These are phyloP conservation scores for Metschnikowia peoriensis DNA, from an alignment of 805 yeast species.

Conservation along the genomic window DNA sequence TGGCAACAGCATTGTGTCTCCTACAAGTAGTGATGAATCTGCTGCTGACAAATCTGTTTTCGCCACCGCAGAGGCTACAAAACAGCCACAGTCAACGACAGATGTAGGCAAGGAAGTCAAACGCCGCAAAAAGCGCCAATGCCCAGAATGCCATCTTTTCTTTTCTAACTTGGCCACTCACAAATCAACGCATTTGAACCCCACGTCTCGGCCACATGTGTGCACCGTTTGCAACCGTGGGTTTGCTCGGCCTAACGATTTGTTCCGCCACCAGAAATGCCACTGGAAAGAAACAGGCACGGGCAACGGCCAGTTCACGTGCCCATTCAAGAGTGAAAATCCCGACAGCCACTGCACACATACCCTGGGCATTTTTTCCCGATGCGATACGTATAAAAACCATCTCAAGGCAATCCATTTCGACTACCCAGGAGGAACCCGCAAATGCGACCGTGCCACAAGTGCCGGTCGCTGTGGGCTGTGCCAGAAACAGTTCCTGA, in stretches of 20 bases:
- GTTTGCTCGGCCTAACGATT: constrained; percentile 83
- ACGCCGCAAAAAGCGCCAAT: constrained; percentile 63
- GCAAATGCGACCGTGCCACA: constrained; percentile 67
- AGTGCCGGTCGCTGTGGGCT: constrained; percentile 75
- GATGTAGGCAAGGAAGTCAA: constrained; percentile 22
- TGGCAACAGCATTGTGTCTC: neutral
- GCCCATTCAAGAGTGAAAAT: constrained; percentile 60
- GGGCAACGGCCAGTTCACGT: constrained; percentile 67
- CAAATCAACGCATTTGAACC: constrained; percentile 71
- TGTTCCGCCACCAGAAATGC: constrained; percentile 79
- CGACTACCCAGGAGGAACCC: constrained; percentile 83
- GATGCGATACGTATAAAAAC: constrained; percentile 91
- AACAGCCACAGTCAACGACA: neutral
- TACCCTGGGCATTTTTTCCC: constrained; percentile 76
- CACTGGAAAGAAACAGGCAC: constrained; percentile 77
- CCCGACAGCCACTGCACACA: constrained; percentile 57
- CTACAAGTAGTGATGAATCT: neutral
- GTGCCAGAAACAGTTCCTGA: constrained; percentile 64
- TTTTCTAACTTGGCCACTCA: constrained; percentile 84
- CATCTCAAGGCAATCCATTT: constrained; percentile 89
- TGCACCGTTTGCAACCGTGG: constrained; percentile 81
- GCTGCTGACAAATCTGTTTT: neutral
- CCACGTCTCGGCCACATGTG: constrained; percentile 70
- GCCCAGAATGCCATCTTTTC: constrained; percentile 64
- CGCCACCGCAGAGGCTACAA: neutral